These are phyloP conservation scores for Xanthoconium separans DNA, from an alignment of 1,284 basidiomycete species.

Conservation along the genomic window DNA sequence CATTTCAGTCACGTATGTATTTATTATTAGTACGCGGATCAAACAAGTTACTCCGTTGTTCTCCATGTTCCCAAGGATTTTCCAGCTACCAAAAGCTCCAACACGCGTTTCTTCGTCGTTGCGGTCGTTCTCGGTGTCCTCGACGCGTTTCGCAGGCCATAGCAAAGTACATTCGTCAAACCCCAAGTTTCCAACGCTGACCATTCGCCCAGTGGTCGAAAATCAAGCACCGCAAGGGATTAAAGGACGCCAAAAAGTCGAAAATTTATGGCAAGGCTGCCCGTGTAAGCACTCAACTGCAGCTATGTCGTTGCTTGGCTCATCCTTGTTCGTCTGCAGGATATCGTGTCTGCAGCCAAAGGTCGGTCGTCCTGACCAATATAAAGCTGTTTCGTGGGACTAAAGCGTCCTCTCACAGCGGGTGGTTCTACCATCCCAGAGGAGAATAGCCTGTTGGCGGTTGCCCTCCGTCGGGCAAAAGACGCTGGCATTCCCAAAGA, in stretches of 20 bases:
- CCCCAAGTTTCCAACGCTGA: conserved; percentile 2
- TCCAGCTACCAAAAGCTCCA: conserved; percentile 4
- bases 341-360: conserved; percentile 67
- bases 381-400: not conserved
- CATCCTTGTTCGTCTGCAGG: conserved; percentile 42
- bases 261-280: conserved; percentile 57
- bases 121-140: conserved; percentile 41
- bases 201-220: conserved; percentile 70
- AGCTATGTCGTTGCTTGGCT: not conserved
- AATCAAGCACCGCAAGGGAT: conserved; percentile 80
- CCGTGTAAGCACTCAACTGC: conserved; percentile 44
- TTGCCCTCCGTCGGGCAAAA: conserved; percentile 60
- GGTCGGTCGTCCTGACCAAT: conserved; percentile 40
- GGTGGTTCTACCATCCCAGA: conserved; percentile 68
- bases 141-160: conserved; percentile 51
- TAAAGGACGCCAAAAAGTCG: conserved; percentile 67
- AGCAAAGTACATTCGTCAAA: conserved; percentile 50
- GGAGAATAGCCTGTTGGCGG: conserved; percentile 61
- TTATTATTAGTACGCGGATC: too few relatives aligned
- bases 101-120: not conserved
- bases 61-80: conserved; percentile 7
- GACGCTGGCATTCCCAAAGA: conserved; percentile 73
- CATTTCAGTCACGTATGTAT: too few relatives aligned
- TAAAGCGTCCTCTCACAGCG: conserved; percentile 35
- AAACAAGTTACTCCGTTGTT: too few relatives aligned